Evolutionary conservation across 805 yeast species (phyloP), one percentile per base, ranked within the genome.

Genomic region (Komagataella ulmi): DNA sequence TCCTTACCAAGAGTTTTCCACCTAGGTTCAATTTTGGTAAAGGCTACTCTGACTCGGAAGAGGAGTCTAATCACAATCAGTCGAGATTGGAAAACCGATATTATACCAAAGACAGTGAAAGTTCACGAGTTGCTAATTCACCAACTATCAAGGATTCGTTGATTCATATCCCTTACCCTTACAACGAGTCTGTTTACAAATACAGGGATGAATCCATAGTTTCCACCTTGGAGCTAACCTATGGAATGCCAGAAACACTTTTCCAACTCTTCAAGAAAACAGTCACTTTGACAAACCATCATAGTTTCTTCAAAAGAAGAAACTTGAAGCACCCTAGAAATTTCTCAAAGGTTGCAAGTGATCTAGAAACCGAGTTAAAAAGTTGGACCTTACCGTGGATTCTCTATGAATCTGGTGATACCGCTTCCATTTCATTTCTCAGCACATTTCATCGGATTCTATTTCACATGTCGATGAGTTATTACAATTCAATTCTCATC

Each of bases 291-390:
- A 67, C 83, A 2, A 79, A 79, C 58, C 81, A 77, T 57, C 73
- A 75, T 56, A 71, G 74, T 53, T 71, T 74, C 54, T 78, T 78
- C 57, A 50, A 62, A 12, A 52, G 72, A 10, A 65, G 63, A 24
- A 68, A 70, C 23, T 67, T 71, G 40, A 10, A 10, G 10, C 69
- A 66, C 47, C 82, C 83, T 0, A 63, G 82, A 46, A 78, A 77
- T 56, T 79, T 76, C 58, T 81, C 82, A 3, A 68, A 70, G 51
- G 65, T 77, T 2, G 77, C 82, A 56, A 77, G 81, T 50, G 81
- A 77, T 50, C 57, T 73, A 2, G 81, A 77, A 54, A 81, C 77
- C 52, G 72, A 69, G 44, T 59, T 79, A 18, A 53, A 71, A 47
- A 67, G 62, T 49, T 79, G 82, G 82, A 65, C 63, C 47, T 58